Conservation (phyloP, 208 protist species). For the Crithidia sp. region DNA sequence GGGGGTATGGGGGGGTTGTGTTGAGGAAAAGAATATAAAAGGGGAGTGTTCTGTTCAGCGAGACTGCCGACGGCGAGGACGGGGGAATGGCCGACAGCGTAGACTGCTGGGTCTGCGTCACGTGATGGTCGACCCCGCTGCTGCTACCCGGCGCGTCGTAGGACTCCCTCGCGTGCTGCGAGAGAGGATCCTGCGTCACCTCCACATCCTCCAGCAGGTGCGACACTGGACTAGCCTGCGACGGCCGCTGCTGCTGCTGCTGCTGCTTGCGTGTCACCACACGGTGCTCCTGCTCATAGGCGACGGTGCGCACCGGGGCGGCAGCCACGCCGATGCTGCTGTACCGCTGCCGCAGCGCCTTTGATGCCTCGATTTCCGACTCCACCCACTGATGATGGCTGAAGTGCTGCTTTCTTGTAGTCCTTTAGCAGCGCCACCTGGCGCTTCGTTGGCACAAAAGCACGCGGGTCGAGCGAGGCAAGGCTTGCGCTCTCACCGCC, state of each 20-base stretch:
- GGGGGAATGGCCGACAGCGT: neutral
- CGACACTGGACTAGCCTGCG: neutral
- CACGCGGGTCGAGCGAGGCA: slow-evolving; percentile 26
- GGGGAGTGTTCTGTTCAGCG: slow-evolving; percentile 15
- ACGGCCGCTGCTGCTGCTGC: slow-evolving; percentile 1
- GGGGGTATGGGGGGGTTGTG: too few relatives aligned
- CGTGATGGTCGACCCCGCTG: neutral
- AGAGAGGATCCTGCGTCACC: slow-evolving; percentile 16
- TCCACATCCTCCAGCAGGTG: neutral
- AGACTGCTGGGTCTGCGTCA: slow-evolving; percentile 22
- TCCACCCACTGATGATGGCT: slow-evolving; percentile 53
- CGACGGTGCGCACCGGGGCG: slow-evolving; percentile 39
- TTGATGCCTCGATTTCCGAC: slow-evolving; percentile 51
- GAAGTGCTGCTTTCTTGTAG: slow-evolving; percentile 49
- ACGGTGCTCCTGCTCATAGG: slow-evolving; percentile 34
- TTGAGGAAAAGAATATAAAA: too few relatives aligned
- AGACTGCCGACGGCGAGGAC: slow-evolving; percentile 10
- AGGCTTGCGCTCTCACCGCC: neutral
- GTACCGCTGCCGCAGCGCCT: slow-evolving; percentile 44
- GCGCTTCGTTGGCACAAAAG: slow-evolving; percentile 49
- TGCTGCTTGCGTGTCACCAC: slow-evolving; percentile 22
- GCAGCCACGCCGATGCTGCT: slow-evolving; percentile 34
- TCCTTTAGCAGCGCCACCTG: slow-evolving; percentile 46
- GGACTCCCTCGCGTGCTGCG: neutral
- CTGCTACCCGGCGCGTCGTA: neutral